A percentile compares a stretch with the other conserved stretches of the same genome.
Conservation (phyloP, 768 basidiomycete genomes). For the Mycena venus region DNA sequence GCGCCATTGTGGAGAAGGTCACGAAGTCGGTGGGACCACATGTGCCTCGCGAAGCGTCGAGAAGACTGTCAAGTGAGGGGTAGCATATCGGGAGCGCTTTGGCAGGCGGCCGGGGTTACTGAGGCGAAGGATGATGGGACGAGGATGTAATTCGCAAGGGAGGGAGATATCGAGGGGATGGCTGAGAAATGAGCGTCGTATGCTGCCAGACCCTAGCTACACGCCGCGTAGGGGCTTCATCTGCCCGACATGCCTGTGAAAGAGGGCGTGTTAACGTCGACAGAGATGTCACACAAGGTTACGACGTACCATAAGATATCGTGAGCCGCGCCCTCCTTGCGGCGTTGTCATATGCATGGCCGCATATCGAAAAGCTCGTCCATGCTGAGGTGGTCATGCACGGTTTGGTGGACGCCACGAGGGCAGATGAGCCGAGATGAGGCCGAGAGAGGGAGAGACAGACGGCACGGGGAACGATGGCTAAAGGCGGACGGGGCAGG, state of each 20-base stretch:
- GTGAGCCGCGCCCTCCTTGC: no score
- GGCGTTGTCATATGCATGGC: no score
- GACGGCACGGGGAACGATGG: neutral
- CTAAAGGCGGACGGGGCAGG: neutral
- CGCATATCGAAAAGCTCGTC: neutral
- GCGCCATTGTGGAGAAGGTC: neutral
- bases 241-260: neutral
- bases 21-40: neutral
- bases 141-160: neutral
- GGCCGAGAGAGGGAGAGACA: neutral
- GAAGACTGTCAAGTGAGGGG: neutral
- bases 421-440: neutral
- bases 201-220: neutral
- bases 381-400: neutral
- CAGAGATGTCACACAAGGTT: neutral
- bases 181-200: neutral
- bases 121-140: neutral
- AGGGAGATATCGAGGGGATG: neutral
- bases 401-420: neutral
- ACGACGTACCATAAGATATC: neutral
- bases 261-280: neutral
- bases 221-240: neutral
- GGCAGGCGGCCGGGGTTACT: neutral
- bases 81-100: neutral
- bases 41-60: neutral